Conservation (phyloP, 2,329 filamentous ascomycete species). For the Nemania sp. region DNA sequence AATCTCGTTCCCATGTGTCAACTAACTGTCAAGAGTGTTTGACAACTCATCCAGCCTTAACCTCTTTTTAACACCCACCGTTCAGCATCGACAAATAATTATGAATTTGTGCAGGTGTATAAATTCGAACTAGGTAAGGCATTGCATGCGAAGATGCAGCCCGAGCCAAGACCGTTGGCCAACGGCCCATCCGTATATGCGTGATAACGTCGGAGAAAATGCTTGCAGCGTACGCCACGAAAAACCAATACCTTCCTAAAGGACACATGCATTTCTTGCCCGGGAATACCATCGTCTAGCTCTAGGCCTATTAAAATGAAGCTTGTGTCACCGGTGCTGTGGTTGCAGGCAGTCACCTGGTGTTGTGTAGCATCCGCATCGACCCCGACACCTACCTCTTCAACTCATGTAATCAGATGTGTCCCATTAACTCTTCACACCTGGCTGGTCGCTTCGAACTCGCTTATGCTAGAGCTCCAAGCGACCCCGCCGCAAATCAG, state of each 20-base stretch:
- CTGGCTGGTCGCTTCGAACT: background rate
- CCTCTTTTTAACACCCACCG: background rate
- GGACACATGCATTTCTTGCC: background rate
- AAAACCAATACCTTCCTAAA: constrained; percentile 3
- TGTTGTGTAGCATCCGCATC: background rate
- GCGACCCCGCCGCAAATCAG: background rate
- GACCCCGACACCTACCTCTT: background rate
- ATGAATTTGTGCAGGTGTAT: background rate
- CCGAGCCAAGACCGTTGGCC: background rate
- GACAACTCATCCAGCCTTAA: background rate
- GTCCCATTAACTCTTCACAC: background rate
- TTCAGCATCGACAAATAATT: background rate
- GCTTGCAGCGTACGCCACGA: constrained; percentile 1
- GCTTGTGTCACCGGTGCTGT: background rate
- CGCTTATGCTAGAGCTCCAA: background rate
- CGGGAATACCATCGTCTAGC: background rate
- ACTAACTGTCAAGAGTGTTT: background rate
- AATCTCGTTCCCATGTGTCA: background rate
- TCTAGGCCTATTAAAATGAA: background rate
- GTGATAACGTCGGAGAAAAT: background rate
- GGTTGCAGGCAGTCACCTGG: background rate
- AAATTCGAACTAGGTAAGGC: background rate
- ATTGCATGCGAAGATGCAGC: background rate
- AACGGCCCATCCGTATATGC: background rate
- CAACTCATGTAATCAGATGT: background rate